phyloP scores from a whole-genome alignment of 2,329 filamentous ascomycete genomes.

The Fusarium hostae region DNA sequence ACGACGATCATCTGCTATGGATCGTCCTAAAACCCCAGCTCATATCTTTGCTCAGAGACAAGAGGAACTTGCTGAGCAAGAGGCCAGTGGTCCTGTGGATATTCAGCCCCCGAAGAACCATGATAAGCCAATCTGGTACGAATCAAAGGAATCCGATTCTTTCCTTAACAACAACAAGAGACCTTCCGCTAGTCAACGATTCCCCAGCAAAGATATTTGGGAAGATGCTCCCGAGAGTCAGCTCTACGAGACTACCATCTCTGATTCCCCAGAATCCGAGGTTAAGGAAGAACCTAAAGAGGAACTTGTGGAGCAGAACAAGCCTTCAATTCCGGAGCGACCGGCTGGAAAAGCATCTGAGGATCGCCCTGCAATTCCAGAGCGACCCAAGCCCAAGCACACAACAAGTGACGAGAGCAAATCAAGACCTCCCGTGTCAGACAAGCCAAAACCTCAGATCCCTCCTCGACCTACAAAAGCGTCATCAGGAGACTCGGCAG shows the following conservation, averaged over 20 bases:
- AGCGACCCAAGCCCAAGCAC: slow-evolving; percentile 65
- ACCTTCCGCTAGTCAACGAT: slow-evolving; percentile 73
- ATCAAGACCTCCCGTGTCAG: slow-evolving; percentile 58
- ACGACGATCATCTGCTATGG: slow-evolving; percentile 48
- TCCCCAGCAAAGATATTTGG: slow-evolving; percentile 94
- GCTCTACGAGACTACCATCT: slow-evolving; percentile 80
- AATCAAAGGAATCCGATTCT: slow-evolving; percentile 54
- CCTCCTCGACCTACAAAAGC: slow-evolving; percentile 72
- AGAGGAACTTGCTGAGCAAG: slow-evolving; percentile 71
- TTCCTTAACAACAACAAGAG: slow-evolving; percentile 61
- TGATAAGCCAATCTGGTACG: slow-evolving; percentile 57
- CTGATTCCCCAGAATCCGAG: slow-evolving; percentile 42
- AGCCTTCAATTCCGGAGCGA: slow-evolving; percentile 47
- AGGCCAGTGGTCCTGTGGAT: slow-evolving; percentile 50
- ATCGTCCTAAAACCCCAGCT: slow-evolving; percentile 64
- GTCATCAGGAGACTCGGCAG: slow-evolving; percentile 54
- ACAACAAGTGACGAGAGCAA: slow-evolving; percentile 52
- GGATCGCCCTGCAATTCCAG: slow-evolving; percentile 60
- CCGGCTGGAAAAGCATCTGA: slow-evolving; percentile 54
- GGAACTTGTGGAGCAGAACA: slow-evolving; percentile 40
- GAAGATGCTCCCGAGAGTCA: slow-evolving; percentile 91
- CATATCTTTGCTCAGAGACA: slow-evolving; percentile 74
- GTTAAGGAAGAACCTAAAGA: slow-evolving; percentile 42
- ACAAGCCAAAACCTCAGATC: slow-evolving; percentile 68
- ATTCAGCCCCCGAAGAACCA: slow-evolving; percentile 45